phyloP scores from a whole-genome alignment of 257 asterid genomes.

The Haberlea rhodopensis region DNA sequence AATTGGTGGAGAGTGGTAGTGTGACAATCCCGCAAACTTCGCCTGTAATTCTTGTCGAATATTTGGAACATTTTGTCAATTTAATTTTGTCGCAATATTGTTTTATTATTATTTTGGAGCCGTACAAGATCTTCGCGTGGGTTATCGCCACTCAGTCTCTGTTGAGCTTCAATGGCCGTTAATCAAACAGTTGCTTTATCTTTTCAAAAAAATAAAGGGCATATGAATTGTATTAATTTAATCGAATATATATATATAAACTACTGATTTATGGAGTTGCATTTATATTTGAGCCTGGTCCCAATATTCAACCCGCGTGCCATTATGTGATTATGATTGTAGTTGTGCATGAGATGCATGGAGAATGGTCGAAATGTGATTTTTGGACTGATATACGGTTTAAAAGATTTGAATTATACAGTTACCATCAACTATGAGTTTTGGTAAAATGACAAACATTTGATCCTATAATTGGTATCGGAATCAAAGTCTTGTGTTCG shows the following conservation, averaged over 20 bases:
- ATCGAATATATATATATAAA: too few relatives aligned
- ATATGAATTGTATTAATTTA: too few relatives aligned
- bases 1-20: not conserved
- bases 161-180: not conserved
- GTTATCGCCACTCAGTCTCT: not conserved
- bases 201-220: not conserved
- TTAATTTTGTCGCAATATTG: too few relatives aligned
- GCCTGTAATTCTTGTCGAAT: not conserved
- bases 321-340: not conserved
- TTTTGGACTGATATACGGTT: too few relatives aligned
- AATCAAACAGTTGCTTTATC: not conserved
- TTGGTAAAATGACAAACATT: too few relatives aligned
- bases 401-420: too few relatives aligned
- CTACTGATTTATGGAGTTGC: not conserved
- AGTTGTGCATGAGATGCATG: too few relatives aligned
- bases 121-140: not conserved
- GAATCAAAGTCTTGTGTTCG: too few relatives aligned
- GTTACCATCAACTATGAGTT: too few relatives aligned
- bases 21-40: not conserved
- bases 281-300: not conserved
- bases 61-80: not conserved
- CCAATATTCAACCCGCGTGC: constrained; percentile 1
- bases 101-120: not conserved
- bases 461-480: too few relatives aligned
- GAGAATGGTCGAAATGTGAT: too few relatives aligned